Evolutionary conservation across 257 asterid genomes (phyloP).

Genomic region (Fraxinus cuspidata): DNA sequence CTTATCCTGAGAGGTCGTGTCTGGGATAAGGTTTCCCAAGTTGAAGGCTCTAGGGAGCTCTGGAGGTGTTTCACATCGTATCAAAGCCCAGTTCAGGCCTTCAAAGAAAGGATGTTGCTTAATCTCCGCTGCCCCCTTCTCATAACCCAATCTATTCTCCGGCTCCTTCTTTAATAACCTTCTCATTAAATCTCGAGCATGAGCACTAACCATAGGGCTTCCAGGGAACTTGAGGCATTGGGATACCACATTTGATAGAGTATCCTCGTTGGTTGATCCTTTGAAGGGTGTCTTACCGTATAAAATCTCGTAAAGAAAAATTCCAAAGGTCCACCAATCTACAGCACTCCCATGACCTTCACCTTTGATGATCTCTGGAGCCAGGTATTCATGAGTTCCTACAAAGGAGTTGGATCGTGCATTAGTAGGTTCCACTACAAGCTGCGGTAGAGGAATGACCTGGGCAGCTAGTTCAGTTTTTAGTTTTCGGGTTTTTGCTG

Average conservation of each 20-base stretch:
- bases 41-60: slow-evolving; percentile 61
- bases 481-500: slow-evolving; percentile 57
- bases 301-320: slow-evolving; percentile 70
- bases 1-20: slow-evolving; percentile 16
- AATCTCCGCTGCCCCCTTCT: slow-evolving; percentile 77
- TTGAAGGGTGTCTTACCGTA: slow-evolving; percentile 81
- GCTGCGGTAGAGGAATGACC: slow-evolving; percentile 70
- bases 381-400: slow-evolving; percentile 85
- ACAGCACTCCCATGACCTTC: slow-evolving; percentile 92
- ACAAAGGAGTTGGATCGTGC: slow-evolving; percentile 91
- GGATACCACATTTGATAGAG: slow-evolving; percentile 66
- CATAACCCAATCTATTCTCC: slow-evolving; percentile 60
- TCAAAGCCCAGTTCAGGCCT: slow-evolving; percentile 80
- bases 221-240: slow-evolving; percentile 67
- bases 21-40: slow-evolving; percentile 32
- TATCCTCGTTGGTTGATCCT: slow-evolving; percentile 65
- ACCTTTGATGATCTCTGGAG: slow-evolving; percentile 87
- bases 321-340: slow-evolving; percentile 94
- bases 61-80: slow-evolving; percentile 74
- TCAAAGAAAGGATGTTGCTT: slow-evolving; percentile 77
- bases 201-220: slow-evolving; percentile 52
- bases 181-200: slow-evolving; percentile 65
- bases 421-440: slow-evolving; percentile 70
- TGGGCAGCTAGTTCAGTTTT: slow-evolving; percentile 55
- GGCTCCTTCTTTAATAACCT: slow-evolving; percentile 72